Conservation (phyloP, 2,329 filamentous ascomycete species). For the Xylariaceae sp. region DNA sequence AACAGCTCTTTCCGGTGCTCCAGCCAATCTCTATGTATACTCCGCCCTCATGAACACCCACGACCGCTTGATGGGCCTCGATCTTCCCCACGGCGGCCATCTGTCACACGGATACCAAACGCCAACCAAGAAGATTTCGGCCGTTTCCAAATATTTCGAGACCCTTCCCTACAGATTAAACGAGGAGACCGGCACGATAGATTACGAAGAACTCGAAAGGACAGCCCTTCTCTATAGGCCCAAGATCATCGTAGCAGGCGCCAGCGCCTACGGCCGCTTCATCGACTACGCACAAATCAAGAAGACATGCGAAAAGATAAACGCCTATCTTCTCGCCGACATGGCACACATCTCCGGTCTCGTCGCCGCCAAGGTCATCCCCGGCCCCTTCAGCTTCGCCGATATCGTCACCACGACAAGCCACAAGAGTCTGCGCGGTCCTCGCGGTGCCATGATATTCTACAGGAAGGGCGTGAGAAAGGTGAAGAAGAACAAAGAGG, state of each 20-base stretch:
- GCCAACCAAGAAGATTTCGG: conserved; percentile 91
- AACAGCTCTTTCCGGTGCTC: conserved; percentile 69
- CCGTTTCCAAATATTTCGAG: conserved; percentile 98
- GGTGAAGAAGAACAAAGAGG: conserved; percentile 81
- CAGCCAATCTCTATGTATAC: conserved; percentile 86
- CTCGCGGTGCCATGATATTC: conserved; percentile 97
- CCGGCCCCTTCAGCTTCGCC: conserved; percentile 81
- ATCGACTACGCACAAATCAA: conserved; percentile 95
- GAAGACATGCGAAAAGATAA: conserved; percentile 83
- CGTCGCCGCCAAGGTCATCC: conserved; percentile 85
- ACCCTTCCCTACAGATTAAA: conserved; percentile 92
- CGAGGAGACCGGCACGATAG: conserved; percentile 86
- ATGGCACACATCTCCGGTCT: conserved; percentile 98
- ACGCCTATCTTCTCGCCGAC: conserved; percentile 89
- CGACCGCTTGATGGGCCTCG: conserved; percentile 93
- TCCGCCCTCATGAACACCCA: conserved; percentile 89
- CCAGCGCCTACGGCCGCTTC: conserved; percentile 90
- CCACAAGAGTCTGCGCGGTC: conserved; percentile 94
- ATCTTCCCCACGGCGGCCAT: conserved; percentile 94
- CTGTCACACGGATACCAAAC: conserved; percentile 97
- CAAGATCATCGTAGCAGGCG: conserved; percentile 92
- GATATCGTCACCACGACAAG: conserved; percentile 98
- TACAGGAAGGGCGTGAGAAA: conserved; percentile 88
- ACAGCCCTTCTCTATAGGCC: conserved; percentile 85
- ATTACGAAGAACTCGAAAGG: conserved; percentile 89